Conservation (phyloP, 2,329 filamentous ascomycete species). For the Xylariaceae sp. region DNA sequence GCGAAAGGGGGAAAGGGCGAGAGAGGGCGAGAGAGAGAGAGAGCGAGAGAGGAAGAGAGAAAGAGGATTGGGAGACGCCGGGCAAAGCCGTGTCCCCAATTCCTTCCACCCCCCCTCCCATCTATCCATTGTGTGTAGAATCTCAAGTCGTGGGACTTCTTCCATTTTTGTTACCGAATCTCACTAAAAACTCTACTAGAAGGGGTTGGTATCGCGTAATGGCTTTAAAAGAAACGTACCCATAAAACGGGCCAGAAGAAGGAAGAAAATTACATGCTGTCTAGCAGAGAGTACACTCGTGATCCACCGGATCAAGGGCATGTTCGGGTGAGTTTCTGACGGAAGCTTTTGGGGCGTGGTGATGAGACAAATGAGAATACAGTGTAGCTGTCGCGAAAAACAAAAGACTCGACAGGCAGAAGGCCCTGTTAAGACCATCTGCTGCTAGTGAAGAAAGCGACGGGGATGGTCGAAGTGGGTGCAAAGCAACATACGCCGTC, state of each 20-base stretch:
- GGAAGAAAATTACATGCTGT: slow-evolving; percentile 22
- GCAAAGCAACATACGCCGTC: slow-evolving; percentile 2
- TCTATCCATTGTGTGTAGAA: neutral
- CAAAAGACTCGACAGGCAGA: slow-evolving; percentile 15
- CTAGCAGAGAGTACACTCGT: slow-evolving; percentile 16
- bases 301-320: slow-evolving; percentile 8
- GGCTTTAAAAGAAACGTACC: slow-evolving; percentile 4
- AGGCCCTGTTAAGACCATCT: slow-evolving; percentile 25
- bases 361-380: slow-evolving; percentile 28
- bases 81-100: too few relatives aligned
- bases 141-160: slow-evolving; percentile 10
- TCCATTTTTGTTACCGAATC: slow-evolving; percentile 1
- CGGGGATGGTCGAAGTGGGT: slow-evolving; percentile 6
- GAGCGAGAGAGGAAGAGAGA: too few relatives aligned
- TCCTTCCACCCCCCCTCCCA: neutral
- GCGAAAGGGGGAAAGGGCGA: too few relatives aligned
- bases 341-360: slow-evolving; percentile 7
- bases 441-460: slow-evolving; percentile 24
- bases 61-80: too few relatives aligned
- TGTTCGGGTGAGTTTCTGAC: slow-evolving; percentile 6
- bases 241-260: slow-evolving; percentile 7
- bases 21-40: too few relatives aligned
- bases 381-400: slow-evolving; percentile 16
- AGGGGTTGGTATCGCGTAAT: slow-evolving; percentile 11
- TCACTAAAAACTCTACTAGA: slow-evolving; percentile 5